A percentile compares a stretch with the other conserved stretches of the same genome.
Conservation (phyloP, 345 rosid genomes). For the Geranium rotundifolium region DNA sequence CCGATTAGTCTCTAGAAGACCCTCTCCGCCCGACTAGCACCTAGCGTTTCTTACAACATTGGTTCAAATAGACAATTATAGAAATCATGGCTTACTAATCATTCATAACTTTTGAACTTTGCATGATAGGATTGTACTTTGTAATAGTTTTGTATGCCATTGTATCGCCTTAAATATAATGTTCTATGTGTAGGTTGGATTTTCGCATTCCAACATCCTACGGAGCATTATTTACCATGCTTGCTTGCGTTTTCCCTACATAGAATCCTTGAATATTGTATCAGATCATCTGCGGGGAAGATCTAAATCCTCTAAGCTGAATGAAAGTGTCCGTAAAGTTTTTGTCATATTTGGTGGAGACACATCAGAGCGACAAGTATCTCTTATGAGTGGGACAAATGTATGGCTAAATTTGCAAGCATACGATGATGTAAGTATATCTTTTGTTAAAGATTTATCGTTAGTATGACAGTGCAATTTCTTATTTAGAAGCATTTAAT, state of each 20-base stretch:
- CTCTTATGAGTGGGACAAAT: constrained; percentile 94
- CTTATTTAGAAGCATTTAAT: neutral
- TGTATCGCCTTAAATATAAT: neutral
- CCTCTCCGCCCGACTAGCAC: too few species aligned
- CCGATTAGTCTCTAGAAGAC: too few species aligned
- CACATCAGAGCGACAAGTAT: constrained; percentile 96
- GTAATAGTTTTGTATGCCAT: neutral
- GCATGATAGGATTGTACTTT: neutral
- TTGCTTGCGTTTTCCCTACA: constrained; percentile 68
- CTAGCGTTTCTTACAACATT: too few species aligned
- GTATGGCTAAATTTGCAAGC: constrained; percentile 87
- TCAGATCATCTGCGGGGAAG: constrained; percentile 29
- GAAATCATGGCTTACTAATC: neutral
- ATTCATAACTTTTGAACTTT: neutral
- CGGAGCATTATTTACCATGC: constrained; percentile 62
- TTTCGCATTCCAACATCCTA: constrained; percentile 86
- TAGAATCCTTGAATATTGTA: constrained; percentile 28
- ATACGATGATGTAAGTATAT: constrained; percentile 56
- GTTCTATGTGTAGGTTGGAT: constrained; percentile 62
- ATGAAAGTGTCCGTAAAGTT: constrained; percentile 35
- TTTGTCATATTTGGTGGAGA: constrained; percentile 86
- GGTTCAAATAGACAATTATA: neutral
- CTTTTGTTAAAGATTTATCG: neutral
- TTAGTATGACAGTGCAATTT: neutral
- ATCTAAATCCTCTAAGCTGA: constrained; percentile 14